A percentile compares a stretch with the other conserved stretches of the same genome.
Evolutionary conservation across 495 filamentous ascomycete genomes (phyloP).

Genomic region (Penicillium daleae): DNA sequence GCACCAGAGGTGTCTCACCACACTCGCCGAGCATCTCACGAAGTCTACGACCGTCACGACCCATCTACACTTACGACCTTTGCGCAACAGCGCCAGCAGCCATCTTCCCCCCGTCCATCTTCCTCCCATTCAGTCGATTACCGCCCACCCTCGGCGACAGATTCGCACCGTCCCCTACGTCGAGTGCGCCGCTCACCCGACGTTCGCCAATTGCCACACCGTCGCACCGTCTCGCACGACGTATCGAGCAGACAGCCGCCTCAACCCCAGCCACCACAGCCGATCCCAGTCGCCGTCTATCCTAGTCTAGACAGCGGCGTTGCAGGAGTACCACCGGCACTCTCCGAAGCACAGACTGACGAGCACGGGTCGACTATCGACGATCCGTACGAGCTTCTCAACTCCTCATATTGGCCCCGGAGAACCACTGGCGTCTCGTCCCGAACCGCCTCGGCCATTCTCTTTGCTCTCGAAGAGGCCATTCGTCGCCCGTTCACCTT

Average conservation of each 20-base stretch:
- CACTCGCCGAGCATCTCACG: constrained; percentile 51
- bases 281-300: constrained; percentile 33
- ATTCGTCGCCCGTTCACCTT: constrained; percentile 82
- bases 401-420: constrained; percentile 55
- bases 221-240: constrained; percentile 44
- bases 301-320: constrained; percentile 28
- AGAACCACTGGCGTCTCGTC: constrained; percentile 62
- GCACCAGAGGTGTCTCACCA: constrained; percentile 49
- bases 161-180: constrained; percentile 54
- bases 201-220: constrained; percentile 37
- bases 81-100: constrained; percentile 63
- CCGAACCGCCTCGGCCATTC: constrained; percentile 76
- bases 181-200: constrained; percentile 45
- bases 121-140: constrained; percentile 40
- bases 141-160: constrained; percentile 55
- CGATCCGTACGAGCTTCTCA: constrained; percentile 38
- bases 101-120: constrained; percentile 43
- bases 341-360: constrained; percentile 46
- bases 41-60: constrained; percentile 64
- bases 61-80: constrained; percentile 52
- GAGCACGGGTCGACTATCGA: constrained; percentile 45
- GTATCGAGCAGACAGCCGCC: constrained; percentile 26
- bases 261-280: constrained; percentile 32
- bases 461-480: constrained; percentile 89
- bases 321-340: constrained; percentile 38